Conservation (phyloP, 1,284 basidiomycete species). For the Sanghuangporus baumii region DNA sequence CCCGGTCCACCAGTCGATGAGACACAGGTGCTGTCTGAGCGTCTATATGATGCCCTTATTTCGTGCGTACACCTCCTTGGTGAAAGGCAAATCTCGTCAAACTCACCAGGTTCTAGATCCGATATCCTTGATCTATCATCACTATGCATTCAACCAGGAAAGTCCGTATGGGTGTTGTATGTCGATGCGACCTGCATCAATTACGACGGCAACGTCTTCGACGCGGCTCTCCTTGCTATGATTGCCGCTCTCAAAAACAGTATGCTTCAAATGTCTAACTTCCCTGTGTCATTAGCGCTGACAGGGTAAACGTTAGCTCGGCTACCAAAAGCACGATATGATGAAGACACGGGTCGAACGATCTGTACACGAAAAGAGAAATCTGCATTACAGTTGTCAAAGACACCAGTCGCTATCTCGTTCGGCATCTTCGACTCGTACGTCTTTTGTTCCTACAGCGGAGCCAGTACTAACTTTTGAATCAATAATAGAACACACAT, state of each 20-base stretch:
- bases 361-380: conserved; percentile 56
- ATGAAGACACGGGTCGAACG: conserved; percentile 63
- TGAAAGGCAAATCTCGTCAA: not conserved
- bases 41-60: conserved; percentile 71
- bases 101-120: conserved; percentile 43
- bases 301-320: conserved; percentile 40
- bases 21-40: conserved; percentile 82
- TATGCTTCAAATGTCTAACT: conserved; percentile 38
- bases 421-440: conserved; percentile 84
- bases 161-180: conserved; percentile 88
- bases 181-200: conserved; percentile 94
- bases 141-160: conserved; percentile 76
- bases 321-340: conserved; percentile 69
- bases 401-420: conserved; percentile 57
- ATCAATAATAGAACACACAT: conserved; percentile 47
- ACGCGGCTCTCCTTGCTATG: conserved; percentile 85
- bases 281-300: not conserved
- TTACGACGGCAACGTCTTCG: conserved; percentile 94
- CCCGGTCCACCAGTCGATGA: conserved; percentile 91
- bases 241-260: conserved; percentile 82
- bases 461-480: not conserved
- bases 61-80: conserved; percentile 42
- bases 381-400: conserved; percentile 41
- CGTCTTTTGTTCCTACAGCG: conserved; percentile 25
- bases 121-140: conserved; percentile 58